Evolutionary conservation across 495 filamentous ascomycete species (phyloP), one percentile per base, ranked within the genome.

Genomic region (Evernia prunastri): DNA sequence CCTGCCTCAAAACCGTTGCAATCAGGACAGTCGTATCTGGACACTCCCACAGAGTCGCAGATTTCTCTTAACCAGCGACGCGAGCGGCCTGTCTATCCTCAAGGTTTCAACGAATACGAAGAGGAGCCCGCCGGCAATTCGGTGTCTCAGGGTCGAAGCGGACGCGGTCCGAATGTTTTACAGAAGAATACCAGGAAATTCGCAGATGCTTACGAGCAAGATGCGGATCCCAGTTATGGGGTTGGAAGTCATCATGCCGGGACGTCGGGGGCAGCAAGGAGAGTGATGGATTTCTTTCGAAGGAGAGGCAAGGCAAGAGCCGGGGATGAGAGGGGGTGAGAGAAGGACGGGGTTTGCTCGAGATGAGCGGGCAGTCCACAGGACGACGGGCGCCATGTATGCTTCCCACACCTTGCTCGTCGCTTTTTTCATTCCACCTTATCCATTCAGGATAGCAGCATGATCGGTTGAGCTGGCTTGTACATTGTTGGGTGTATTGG

Each of bases 241-340:
- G 70, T 67, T 25, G 76, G 77, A 60, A 74, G 86, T 11, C 82
- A 87, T 61, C 86, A 91, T 72, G 86, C 84, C 6, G 94, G 93
- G 37, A 94, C 88, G 70, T 89, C 84, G 62, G 90, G 91, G 40
- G 88, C 91, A 20, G 91, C 92, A 23, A 86, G 90, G 68, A 87
- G 89, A 69, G 94, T 98, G 56, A 98, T 98, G 94, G 94, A 97
- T 75, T 94, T 96, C 75, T 98, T 98, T 79, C 83, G 94, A 70
- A 79, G 92, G 72, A 82, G 92, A 66, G 90, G 90, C 39, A 91
- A 86, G 74, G 90, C 88, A 57, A 76, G 87, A 64, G 84, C 79
- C 63, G 86, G 84, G 45, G 86, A 88, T 47, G 80, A 81, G 49
- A 75, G 76, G 56, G 53, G 49, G 47, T 67, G 59, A 65, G 45